Conservation (phyloP, 192 early-diverging fungal genomes). For the Entophlyctis luteolus region DNA sequence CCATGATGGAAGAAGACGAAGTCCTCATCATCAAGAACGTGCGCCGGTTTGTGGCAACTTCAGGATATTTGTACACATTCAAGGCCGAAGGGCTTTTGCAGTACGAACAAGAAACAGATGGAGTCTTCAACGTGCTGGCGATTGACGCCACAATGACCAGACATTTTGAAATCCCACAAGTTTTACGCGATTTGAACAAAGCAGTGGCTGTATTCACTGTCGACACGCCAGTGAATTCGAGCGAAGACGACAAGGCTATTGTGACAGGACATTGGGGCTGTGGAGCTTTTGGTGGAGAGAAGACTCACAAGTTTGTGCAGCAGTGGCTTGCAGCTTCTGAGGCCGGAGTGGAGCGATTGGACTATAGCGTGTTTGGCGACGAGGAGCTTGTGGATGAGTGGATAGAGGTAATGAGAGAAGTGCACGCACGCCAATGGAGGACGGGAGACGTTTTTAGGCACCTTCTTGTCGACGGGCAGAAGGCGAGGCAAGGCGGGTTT, state of each 20-base stretch:
- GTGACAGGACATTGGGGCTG: constrained; percentile 37
- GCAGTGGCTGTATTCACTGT: constrained; percentile 13
- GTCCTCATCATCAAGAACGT: constrained; percentile 24
- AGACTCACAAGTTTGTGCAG: constrained; percentile 29
- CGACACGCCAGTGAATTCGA: not conserved
- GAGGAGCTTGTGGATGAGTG: not conserved
- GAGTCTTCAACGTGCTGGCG: constrained; percentile 7
- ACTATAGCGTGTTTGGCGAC: constrained; percentile 31
- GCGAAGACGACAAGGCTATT: not conserved
- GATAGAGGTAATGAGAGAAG: not conserved
- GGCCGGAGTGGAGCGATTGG: not conserved
- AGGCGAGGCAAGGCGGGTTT: not conserved
- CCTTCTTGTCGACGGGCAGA: not conserved
- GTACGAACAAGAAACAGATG: not conserved
- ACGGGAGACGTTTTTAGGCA: not conserved
- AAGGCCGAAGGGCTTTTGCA: constrained; percentile 3
- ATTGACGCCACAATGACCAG: constrained; percentile 11
- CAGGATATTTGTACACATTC: constrained; percentile 30
- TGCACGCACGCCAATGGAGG: not conserved
- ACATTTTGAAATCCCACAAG: constrained; percentile 12
- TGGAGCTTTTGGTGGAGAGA: constrained; percentile 34
- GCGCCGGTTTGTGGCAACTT: constrained; percentile 6
- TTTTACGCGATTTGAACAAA: constrained; percentile 26
- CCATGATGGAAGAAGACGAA: constrained; percentile 17
- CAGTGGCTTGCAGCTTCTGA: constrained; percentile 20